Conservation (phyloP, 2,329 filamentous ascomycete species). For the Pestalotiopsis sp. region DNA sequence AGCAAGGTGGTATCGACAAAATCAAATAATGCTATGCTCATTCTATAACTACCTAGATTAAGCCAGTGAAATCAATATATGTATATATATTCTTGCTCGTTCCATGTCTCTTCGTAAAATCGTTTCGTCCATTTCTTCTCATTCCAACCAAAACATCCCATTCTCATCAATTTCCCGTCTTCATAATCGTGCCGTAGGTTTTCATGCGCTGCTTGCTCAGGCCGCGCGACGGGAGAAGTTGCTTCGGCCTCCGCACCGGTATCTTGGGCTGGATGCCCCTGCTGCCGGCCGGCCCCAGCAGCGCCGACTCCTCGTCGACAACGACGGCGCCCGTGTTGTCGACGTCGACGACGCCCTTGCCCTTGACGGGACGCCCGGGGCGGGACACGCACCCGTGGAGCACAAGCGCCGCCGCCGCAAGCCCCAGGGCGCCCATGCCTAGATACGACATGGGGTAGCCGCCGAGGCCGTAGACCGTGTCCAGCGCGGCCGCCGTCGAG, state of each 20-base stretch:
- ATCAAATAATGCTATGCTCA: background rate
- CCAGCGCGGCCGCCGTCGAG: conserved; percentile 21
- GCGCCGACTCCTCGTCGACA: conserved; percentile 21
- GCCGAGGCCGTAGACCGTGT: conserved; percentile 27
- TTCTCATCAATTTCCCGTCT: background rate
- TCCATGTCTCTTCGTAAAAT: background rate
- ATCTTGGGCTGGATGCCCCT: background rate
- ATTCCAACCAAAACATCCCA: background rate
- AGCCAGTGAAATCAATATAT: background rate
- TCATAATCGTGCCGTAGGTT: conserved; percentile 10
- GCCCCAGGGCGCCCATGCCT: conserved; percentile 24
- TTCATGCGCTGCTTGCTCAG: conserved; percentile 6
- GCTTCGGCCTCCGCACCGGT: conserved; percentile 11
- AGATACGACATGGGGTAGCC: conserved; percentile 30
- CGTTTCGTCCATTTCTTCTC: background rate
- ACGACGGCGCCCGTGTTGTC: conserved; percentile 21
- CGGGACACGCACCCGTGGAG: conserved; percentile 26
- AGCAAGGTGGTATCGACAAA: background rate
- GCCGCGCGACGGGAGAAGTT: background rate
- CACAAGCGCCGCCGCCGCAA: conserved; percentile 22
- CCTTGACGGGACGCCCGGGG: conserved; percentile 25
- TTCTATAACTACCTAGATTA: background rate
- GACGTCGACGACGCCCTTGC: conserved; percentile 26
- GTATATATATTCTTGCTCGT: background rate
- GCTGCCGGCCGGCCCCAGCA: background rate